Base-by-base conservation (phyloP, 768 basidiomycete species). In the Pluteus cervinus region DNA sequence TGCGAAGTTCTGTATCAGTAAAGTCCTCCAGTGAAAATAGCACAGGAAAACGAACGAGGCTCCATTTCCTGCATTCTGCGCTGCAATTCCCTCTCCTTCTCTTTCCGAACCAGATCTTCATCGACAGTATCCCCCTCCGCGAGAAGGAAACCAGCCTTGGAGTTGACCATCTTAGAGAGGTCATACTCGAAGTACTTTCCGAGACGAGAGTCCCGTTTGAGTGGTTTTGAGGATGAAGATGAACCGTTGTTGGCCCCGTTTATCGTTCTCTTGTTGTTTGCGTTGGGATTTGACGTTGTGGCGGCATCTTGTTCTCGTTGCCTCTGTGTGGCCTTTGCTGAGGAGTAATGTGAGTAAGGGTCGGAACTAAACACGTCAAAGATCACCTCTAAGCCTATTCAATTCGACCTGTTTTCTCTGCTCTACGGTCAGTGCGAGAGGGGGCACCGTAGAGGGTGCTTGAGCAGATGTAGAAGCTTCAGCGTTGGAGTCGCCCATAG, bases 171-270 rank as follows among this genome's bases (percentile, higher is more conserved):
- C 69, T 96, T 97, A 9, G 86, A 86, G 10, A 97, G 61, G 57
- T 97, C 93, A 76, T 96, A 98, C 47, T 98, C 94, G 47, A 94
- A 94, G 63, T 97, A 97, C 33, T 78, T 87, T 18, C 90, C 94
- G 8, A 91, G 66, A 23, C 86, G 75, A 9, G 81, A 73, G 48
- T 91, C 86, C 5, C 84, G 76, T 51, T 76, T 76, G 38, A 90
- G 62, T 37, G 73, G 67, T 39, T 69, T 64, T 1, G 82, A 76
- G 12, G 79, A 79, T 9, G 65, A 71, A 18, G 80, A 77, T 5
- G 56, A n/a, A n/a, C n/a, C n/a, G n/a, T n/a, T n/a, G n/a, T n/a
- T 61, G n/a, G 70, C 62, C 18, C 72, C 72, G 29, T 60, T 63
- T 3, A 91, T 57, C 0, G 86, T 79, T 18, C 90, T 76, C 53